Conservation (phyloP, 2,329 filamentous ascomycete species). For the Myriosclerotinia curreyana region DNA sequence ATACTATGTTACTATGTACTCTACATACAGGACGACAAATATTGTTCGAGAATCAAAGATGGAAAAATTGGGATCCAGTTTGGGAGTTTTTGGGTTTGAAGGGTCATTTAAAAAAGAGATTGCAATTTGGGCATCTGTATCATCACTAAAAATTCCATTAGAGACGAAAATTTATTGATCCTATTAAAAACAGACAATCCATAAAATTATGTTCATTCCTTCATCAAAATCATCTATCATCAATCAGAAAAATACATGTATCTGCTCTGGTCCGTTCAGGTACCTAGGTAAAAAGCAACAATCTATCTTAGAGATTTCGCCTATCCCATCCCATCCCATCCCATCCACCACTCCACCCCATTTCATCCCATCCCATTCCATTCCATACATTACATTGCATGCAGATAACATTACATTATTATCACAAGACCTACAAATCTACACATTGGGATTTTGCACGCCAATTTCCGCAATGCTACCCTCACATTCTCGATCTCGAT, state of each 20-base stretch:
- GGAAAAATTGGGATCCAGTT: not conserved
- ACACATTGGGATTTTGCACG: not conserved
- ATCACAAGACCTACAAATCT: not conserved
- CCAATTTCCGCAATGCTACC: not conserved
- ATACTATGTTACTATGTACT: not conserved
- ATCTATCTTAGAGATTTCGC: not conserved
- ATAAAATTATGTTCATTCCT: constrained; percentile 8
- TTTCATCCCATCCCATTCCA: not conserved
- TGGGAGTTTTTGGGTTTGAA: not conserved
- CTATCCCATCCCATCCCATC: not conserved
- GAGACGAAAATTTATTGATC: not conserved
- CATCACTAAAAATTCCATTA: not conserved
- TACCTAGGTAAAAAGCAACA: not conserved
- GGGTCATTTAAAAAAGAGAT: not conserved
- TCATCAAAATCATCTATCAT: constrained; percentile 19
- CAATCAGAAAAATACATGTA: not conserved
- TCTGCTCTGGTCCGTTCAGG: not conserved
- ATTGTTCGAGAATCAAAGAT: not conserved
- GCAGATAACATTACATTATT: not conserved
- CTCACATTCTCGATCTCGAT: not conserved
- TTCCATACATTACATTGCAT: not conserved
- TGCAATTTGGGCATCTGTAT: not conserved
- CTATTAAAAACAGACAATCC: not conserved
- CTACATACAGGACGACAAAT: not conserved
- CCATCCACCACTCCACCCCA: not conserved